Conservation (phyloP, 257 asterid species). For the Scutellaria barbata region DNA sequence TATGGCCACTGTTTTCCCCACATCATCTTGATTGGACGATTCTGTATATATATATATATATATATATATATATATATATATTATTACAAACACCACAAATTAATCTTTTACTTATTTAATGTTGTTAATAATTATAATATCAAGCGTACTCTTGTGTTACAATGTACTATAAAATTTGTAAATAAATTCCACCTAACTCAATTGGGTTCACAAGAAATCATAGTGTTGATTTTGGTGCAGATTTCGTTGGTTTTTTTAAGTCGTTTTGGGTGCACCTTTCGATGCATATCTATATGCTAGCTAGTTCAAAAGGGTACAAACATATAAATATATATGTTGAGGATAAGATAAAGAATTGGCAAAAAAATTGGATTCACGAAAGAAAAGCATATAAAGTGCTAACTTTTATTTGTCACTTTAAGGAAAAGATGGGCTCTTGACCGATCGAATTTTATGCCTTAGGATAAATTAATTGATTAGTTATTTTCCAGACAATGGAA, state of each 20-base stretch:
- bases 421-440: slow-evolving; percentile 18
- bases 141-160: not conserved
- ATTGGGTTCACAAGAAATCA: not conserved
- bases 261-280: not conserved
- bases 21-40: slow-evolving; percentile 57
- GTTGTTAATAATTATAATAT: not conserved
- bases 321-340: not conserved
- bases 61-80: too few relatives aligned
- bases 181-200: not conserved
- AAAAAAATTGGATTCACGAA: slow-evolving; percentile 19
- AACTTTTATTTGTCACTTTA: slow-evolving; percentile 31
- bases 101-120: not conserved
- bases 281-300: slow-evolving; percentile 9
- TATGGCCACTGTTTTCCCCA: slow-evolving; percentile 81
- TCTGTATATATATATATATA: slow-evolving; percentile 46
- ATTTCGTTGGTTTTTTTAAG: not conserved
- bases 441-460: slow-evolving; percentile 17
- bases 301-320: slow-evolving; percentile 13
- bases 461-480: slow-evolving; percentile 5
- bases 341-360: slow-evolving; percentile 28
- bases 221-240: not conserved
- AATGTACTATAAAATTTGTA: not conserved
- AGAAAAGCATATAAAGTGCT: slow-evolving; percentile 26
- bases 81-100: slow-evolving; percentile 17
- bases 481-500: not conserved